Evolutionary conservation across 495 filamentous ascomycete genomes (phyloP).

Genomic region (Echria macrotheca): DNA sequence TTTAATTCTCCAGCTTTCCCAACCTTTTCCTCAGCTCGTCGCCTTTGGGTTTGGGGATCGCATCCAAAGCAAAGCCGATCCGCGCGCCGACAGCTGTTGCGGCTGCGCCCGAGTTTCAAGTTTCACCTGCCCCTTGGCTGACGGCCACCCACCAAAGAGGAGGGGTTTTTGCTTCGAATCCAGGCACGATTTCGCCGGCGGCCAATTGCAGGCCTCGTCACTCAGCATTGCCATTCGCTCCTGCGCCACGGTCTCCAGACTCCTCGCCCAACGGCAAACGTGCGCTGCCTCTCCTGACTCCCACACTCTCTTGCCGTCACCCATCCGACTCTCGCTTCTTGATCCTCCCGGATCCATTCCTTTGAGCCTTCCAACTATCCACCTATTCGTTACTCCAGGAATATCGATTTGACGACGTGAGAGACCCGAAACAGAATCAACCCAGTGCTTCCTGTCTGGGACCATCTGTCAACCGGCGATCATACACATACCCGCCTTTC

Average conservation of each 20-base stretch:
- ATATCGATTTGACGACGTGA: neutral
- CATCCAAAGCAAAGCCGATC: neutral
- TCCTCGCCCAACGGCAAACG: neutral
- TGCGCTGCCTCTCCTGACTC: neutral
- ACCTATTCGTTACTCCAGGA: no score
- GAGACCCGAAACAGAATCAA: constrained; percentile 8
- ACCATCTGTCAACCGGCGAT: constrained; percentile 10
- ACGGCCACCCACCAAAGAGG: constrained; percentile 5
- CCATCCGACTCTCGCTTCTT: neutral
- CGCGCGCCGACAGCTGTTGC: neutral
- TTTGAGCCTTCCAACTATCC: neutral
- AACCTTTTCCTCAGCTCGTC: neutral
- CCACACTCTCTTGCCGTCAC: neutral
- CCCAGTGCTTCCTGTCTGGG: constrained; percentile 8
- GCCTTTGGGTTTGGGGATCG: neutral
- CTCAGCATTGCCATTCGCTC: neutral
- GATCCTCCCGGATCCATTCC: neutral
- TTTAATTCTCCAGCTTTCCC: neutral
- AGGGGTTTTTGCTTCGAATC: neutral
- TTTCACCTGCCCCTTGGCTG: neutral
- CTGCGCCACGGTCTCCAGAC: constrained; percentile 5
- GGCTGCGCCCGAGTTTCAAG: constrained; percentile 1
- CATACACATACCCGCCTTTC: constrained; percentile 6
- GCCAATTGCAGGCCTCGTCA: neutral
- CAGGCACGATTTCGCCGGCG: neutral